These are phyloP conservation scores for Tolypocladium endophyticum DNA, from an alignment of 2,329 filamentous ascomycete genomes.

Conservation along the genomic window DNA sequence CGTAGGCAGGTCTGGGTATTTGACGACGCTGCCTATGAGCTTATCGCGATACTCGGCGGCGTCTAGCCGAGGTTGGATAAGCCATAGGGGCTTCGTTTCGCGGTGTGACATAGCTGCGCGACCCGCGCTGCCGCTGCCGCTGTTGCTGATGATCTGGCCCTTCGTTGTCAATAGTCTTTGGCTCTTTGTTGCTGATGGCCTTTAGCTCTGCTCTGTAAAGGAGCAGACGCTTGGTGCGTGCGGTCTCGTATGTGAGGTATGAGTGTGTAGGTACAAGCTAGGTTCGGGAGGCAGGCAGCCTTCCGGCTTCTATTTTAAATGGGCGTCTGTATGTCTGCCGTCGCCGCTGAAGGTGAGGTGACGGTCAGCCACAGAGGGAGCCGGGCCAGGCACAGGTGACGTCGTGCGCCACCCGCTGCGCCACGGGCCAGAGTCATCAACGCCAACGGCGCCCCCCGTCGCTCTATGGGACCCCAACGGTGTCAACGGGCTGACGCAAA, in stretches of 20 bases:
- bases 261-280: too few species aligned
- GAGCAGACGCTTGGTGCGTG: not conserved
- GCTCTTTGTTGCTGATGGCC: not conserved
- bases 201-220: not conserved
- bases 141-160: too few species aligned
- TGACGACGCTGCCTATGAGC: constrained; percentile 19
- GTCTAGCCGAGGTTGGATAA: constrained; percentile 16
- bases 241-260: not conserved
- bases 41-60: constrained; percentile 16
- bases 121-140: not conserved
- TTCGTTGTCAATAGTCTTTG: not conserved
- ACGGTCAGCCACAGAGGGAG: too few species aligned
- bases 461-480: too few species aligned
- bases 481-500: too few species aligned
- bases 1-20: constrained; percentile 14
- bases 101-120: not conserved
- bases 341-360: too few species aligned
- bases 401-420: too few species aligned
- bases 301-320: too few species aligned
- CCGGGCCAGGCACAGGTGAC: too few species aligned
- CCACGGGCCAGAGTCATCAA: too few species aligned
- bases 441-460: too few species aligned
- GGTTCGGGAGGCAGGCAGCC: not conserved
- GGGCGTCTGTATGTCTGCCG: too few species aligned
- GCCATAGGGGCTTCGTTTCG: constrained; percentile 16